These are phyloP conservation scores for Sugiyamaella lignohabitans DNA, from an alignment of 805 yeast genomes.

Conservation along the genomic window DNA sequence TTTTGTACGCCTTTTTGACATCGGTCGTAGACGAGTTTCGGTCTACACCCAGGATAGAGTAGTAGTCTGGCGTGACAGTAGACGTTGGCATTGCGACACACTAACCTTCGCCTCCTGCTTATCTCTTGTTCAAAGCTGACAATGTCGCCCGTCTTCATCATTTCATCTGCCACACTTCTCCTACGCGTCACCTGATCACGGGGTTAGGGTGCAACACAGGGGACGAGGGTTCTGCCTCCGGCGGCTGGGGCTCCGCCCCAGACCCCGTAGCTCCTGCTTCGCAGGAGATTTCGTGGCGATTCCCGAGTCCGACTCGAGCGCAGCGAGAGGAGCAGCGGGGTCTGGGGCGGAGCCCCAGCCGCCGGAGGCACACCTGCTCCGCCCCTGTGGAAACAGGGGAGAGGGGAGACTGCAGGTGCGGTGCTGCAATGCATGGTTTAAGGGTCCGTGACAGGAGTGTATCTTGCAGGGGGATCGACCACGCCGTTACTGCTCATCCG, in stretches of 20 bases:
- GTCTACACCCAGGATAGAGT: conserved; percentile 28
- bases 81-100: neutral
- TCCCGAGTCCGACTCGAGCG: neutral
- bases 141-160: too few relatives aligned
- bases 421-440: neutral
- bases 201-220: too few relatives aligned
- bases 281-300: neutral
- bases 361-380: neutral
- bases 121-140: too few relatives aligned
- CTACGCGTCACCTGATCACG: too few relatives aligned
- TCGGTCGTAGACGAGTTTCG: conserved; percentile 23
- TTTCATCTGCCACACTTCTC: neutral
- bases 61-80: conserved; percentile 19
- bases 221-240: too few relatives aligned
- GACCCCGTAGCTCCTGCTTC: neutral
- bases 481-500: neutral
- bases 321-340: neutral
- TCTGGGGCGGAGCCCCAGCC: neutral
- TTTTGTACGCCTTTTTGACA: conserved; percentile 36
- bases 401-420: too few relatives aligned
- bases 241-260: neutral
- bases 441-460: neutral
- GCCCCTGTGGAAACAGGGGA: too few relatives aligned
- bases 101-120: neutral
- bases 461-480: neutral